phyloP scores from a whole-genome alignment of 2,329 filamentous ascomycete species.

The Leptographium lundbergii region DNA sequence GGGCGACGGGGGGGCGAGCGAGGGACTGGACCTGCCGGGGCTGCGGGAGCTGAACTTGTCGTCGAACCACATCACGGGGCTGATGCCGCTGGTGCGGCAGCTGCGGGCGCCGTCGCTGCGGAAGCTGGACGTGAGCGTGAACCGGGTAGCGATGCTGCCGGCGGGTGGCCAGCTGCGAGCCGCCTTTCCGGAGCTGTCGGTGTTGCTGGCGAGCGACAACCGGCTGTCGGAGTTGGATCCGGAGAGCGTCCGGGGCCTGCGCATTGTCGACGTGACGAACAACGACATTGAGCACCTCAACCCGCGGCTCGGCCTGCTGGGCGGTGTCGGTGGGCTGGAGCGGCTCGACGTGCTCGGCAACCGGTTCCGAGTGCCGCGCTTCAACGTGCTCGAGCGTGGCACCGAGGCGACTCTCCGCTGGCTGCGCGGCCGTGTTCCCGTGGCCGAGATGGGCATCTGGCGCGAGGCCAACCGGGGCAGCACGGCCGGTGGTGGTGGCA shows the following conservation, averaged over 20 bases:
- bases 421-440: slow-evolving; percentile 63
- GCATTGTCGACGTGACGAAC: slow-evolving; percentile 65
- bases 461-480: slow-evolving; percentile 21
- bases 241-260: slow-evolving; percentile 60
- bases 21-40: slow-evolving; percentile 55
- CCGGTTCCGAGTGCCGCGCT: slow-evolving; percentile 74
- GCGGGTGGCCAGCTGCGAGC: slow-evolving; percentile 35
- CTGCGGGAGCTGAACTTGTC: slow-evolving; percentile 67
- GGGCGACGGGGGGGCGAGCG: slow-evolving; percentile 23
- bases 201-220: slow-evolving; percentile 69
- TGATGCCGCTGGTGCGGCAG: slow-evolving; percentile 51
- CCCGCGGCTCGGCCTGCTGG: slow-evolving; percentile 66
- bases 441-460: slow-evolving; percentile 46
- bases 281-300: slow-evolving; percentile 79
- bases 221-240: slow-evolving; percentile 60
- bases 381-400: slow-evolving; percentile 72
- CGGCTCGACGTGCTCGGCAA: slow-evolving; percentile 72
- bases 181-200: slow-evolving; percentile 56
- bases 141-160: slow-evolving; percentile 64
- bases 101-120: slow-evolving; percentile 64
- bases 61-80: slow-evolving; percentile 58
- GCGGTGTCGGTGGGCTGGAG: slow-evolving; percentile 46
- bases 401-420: slow-evolving; percentile 75
- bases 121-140: slow-evolving; percentile 70
- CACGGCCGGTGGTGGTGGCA: slow-evolving; percentile 4